A percentile compares a stretch with the other conserved stretches of the same genome.
Evolutionary conservation across 495 filamentous ascomycete genomes (phyloP).

Genomic region (Neurospora cerealis): DNA sequence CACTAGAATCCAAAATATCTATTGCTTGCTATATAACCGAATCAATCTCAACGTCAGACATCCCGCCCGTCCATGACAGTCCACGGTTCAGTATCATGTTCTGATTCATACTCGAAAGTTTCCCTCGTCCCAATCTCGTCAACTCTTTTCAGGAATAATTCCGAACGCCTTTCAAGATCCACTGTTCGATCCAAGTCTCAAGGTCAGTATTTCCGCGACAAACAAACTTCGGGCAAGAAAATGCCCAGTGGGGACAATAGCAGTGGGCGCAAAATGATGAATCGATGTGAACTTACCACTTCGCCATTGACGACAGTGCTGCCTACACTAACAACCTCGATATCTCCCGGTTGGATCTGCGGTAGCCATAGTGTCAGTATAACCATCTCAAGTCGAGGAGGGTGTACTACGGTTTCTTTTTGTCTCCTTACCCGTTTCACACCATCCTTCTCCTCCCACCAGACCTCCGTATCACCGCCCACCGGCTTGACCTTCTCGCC

Average conservation of each 20-base stretch:
- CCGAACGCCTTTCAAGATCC: slow-evolving; percentile 58
- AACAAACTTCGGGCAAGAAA: background rate
- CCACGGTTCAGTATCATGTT: background rate
- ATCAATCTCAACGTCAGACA: background rate
- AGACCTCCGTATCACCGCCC: slow-evolving; percentile 56
- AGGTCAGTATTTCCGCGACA: background rate
- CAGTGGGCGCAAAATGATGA: background rate
- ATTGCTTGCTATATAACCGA: background rate
- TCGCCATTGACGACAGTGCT: slow-evolving; percentile 77
- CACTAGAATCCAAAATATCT: background rate
- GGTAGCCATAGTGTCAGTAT: background rate
- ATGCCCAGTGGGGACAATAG: background rate
- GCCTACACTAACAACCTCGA: slow-evolving; percentile 62
- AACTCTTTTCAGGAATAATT: slow-evolving; percentile 40
- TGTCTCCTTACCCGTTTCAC: slow-evolving; percentile 51
- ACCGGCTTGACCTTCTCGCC: slow-evolving; percentile 60
- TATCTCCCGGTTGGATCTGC: slow-evolving; percentile 69
- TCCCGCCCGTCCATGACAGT: background rate
- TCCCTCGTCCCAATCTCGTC: background rate
- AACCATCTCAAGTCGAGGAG: background rate
- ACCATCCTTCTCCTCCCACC: slow-evolving; percentile 71
- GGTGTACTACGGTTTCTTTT: background rate
- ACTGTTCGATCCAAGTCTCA: slow-evolving; percentile 19
- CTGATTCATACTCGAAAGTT: background rate
- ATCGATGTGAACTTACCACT: slow-evolving; percentile 32